Evolutionary conservation across 2,329 filamentous ascomycete species (phyloP), one percentile per base, ranked within the genome.

Genomic region (Chlorencoelia australis): DNA sequence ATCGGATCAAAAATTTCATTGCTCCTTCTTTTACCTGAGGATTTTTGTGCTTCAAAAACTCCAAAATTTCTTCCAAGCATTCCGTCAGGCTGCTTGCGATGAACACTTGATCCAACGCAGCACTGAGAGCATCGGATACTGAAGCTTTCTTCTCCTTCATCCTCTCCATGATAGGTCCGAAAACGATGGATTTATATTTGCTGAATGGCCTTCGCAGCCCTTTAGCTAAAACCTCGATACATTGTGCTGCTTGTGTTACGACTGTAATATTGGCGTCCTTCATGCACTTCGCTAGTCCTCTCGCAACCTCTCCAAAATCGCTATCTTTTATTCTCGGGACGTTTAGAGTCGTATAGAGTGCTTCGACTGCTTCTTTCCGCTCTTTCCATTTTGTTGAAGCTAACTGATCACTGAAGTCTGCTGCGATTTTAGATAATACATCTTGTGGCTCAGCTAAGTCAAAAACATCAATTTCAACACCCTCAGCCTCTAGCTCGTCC

Each of bases 371-470:
- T 49, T 98, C 91, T 60, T 98, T 98, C 43, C 91, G 73, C 49
- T 98, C 93, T 57, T 98, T 98, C 91, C 91, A 98, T 58, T 98
- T 98, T 1, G 88, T 80, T 7, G 89, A 96, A 0, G 73, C 80
- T 19, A 98, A 65, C 41, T 82, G 78, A 15, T 98, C 91, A 46
- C 75, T 71, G 47, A 95, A 88, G 56, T 87, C 79, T 25, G 77
- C 75, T 0, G 89, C 82, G 3, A 96, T 68, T 50, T 89, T 91
- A 24, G 82, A 71, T 38, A 85, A 61, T 1, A 95, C 78, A 56
- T 98, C 87, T 41, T 95, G 80, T 0, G 89, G 84, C 55, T 94
- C 88, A 22, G 83, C 80, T 26, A 91, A 64, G 53, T 88, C 82
- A 51, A 86, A 86, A 1, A 68, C 78, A 52, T 96, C 89, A 33